Conservation (phyloP, 108 stramenopile genomes). For the Pseudonitzschia multiseries region DNA sequence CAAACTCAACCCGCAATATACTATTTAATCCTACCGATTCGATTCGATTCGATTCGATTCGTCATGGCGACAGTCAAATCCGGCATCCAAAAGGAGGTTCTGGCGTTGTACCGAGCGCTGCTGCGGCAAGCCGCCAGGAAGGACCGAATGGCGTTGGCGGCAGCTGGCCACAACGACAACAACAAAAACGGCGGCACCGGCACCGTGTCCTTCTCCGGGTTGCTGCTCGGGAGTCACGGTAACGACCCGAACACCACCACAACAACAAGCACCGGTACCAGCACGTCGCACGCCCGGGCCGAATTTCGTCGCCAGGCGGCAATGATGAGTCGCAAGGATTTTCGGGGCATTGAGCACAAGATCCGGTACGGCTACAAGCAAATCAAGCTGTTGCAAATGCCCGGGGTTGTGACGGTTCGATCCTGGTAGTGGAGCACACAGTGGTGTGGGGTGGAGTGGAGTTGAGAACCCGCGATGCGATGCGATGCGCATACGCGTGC, state of each 20-base stretch:
- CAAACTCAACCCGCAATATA: too few species aligned
- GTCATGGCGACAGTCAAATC: constrained; percentile 37
- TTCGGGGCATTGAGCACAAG: constrained; percentile 75
- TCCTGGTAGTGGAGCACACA: constrained; percentile 11
- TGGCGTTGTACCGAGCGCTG: constrained; percentile 66
- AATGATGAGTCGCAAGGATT: constrained; percentile 59
- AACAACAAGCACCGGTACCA: constrained; percentile 25
- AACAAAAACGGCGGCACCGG: too few species aligned
- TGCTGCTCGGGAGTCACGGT: constrained; percentile 1
- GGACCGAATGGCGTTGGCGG: constrained; percentile 54
- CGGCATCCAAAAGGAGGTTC: constrained; percentile 81
- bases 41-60: too few species aligned
- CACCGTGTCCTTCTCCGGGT: constrained; percentile 19
- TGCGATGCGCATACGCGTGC: too few species aligned
- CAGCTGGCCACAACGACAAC: too few species aligned
- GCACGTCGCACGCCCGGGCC: constrained; percentile 52
- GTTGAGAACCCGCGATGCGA: background rate
- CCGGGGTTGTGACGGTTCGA: constrained; percentile 45
- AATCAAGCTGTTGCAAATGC: constrained; percentile 79
- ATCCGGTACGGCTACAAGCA: constrained; percentile 81
- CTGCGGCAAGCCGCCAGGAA: constrained; percentile 73
- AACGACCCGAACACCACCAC: background rate
- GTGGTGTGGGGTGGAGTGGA: background rate
- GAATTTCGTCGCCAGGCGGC: constrained; percentile 69
- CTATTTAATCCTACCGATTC: too few species aligned